These are phyloP conservation scores for Suillus americanus DNA, from an alignment of 768 basidiomycete species.

Conservation along the genomic window DNA sequence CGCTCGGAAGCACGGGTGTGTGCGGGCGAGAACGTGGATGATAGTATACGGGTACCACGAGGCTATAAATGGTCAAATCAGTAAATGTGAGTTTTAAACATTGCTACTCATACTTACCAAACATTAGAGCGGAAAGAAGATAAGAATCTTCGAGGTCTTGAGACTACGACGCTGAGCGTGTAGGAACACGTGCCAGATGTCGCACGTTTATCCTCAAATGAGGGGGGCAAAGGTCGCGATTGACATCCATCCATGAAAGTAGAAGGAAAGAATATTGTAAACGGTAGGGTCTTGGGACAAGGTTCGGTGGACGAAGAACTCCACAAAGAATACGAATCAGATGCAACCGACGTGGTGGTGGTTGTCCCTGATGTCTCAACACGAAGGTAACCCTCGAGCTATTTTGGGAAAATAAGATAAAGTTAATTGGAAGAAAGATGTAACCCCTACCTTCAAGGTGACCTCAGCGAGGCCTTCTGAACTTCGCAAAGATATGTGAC, in stretches of 20 bases:
- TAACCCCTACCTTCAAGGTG: constrained; percentile 20
- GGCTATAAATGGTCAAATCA: constrained; percentile 29
- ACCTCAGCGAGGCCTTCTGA: constrained; percentile 17
- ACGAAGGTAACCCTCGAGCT: constrained; percentile 28
- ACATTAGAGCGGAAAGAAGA: constrained; percentile 47
- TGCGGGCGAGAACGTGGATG: constrained; percentile 54
- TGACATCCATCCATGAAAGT: constrained; percentile 40
- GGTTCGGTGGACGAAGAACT: constrained; percentile 10
- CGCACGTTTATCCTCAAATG: constrained; percentile 30
- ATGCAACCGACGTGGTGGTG: constrained; percentile 19
- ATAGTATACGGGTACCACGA: constrained; percentile 52
- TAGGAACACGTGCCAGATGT: constrained; percentile 42
- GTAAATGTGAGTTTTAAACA: constrained; percentile 8
- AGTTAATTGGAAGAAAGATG: not conserved
- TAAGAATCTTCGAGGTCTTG: constrained; percentile 38
- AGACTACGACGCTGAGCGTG: constrained; percentile 42
- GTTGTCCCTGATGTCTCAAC: constrained; percentile 14
- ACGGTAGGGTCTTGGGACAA: constrained; percentile 40
- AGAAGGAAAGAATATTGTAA: constrained; percentile 45
- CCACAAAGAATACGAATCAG: constrained; percentile 20
- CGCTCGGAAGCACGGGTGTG: constrained; percentile 46
- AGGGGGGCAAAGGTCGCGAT: constrained; percentile 46
- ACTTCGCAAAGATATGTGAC: constrained; percentile 21
- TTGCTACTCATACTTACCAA: constrained; percentile 33
- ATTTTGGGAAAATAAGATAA: constrained; percentile 4